Conservation (phyloP, 805 yeast species). For the Saturnispora gosingensis region DNA sequence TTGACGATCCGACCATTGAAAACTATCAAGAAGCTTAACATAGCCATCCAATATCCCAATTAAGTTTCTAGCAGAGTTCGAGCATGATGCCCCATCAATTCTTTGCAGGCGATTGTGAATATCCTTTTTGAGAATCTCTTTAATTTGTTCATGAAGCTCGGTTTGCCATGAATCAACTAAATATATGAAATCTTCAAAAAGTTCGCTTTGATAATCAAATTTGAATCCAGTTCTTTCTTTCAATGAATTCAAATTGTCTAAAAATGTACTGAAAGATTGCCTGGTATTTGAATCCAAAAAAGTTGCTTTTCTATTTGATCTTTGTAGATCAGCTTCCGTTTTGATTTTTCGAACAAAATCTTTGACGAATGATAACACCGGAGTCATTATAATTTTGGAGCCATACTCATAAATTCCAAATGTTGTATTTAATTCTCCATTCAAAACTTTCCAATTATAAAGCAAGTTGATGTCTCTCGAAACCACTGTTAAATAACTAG, state of each 20-base stretch:
- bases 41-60: slow-evolving; percentile 25
- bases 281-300: background rate
- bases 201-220: slow-evolving; percentile 19
- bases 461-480: slow-evolving; percentile 19
- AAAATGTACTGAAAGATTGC: slow-evolving; percentile 10
- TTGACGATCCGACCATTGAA: slow-evolving; percentile 57
- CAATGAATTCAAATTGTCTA: slow-evolving; percentile 14
- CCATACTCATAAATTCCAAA: slow-evolving; percentile 17
- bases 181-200: slow-evolving; percentile 18
- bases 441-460: slow-evolving; percentile 20
- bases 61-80: slow-evolving; percentile 22
- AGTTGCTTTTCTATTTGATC: background rate
- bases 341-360: slow-evolving; percentile 12
- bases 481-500: slow-evolving; percentile 14
- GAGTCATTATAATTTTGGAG: slow-evolving; percentile 13
- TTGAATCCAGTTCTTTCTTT: slow-evolving; percentile 15
- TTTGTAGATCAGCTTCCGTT: background rate
- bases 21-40: slow-evolving; percentile 43
- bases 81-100: slow-evolving; percentile 23
- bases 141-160: slow-evolving; percentile 25
- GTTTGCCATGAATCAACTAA: slow-evolving; percentile 20
- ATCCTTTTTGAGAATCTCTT: slow-evolving; percentile 51
- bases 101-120: slow-evolving; percentile 31
- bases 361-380: slow-evolving; percentile 16
- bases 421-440: slow-evolving; percentile 15